Percentiles rank a stretch among this genome's conserved stretches.
Conservation (phyloP, 2,329 filamentous ascomycete species). For the Lachnellula suecica region DNA sequence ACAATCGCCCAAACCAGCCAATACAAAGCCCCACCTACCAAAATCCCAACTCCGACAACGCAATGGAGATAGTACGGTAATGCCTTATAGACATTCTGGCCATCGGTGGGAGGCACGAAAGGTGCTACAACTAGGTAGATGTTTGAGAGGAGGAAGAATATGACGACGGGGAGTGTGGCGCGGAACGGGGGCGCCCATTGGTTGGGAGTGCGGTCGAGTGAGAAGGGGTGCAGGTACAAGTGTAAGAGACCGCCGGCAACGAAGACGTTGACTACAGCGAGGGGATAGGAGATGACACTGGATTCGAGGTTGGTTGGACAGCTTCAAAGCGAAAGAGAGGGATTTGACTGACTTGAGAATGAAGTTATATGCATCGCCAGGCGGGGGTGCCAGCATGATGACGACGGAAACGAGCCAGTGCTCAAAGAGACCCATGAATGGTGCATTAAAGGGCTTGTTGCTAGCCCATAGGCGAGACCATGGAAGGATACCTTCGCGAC, state of each 20-base stretch:
- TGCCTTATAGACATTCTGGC: slow-evolving; percentile 51
- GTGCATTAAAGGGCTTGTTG: slow-evolving; percentile 63
- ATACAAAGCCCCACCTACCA: slow-evolving; percentile 52
- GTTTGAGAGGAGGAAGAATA: slow-evolving; percentile 62
- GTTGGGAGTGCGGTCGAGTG: slow-evolving; percentile 48
- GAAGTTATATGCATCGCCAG: slow-evolving; percentile 67
- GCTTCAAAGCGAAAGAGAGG: background rate
- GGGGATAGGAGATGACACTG: slow-evolving; percentile 63
- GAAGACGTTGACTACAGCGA: slow-evolving; percentile 57
- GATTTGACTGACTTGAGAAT: slow-evolving; percentile 52
- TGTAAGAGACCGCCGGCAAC: slow-evolving; percentile 53
- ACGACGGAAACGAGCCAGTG: slow-evolving; percentile 65
- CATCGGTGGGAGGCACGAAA: slow-evolving; percentile 51
- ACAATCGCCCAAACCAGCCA: slow-evolving; percentile 56
- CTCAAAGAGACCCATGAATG: slow-evolving; percentile 59
- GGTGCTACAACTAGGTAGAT: slow-evolving; percentile 60
- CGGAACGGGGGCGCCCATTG: slow-evolving; percentile 54
- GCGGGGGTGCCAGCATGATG: slow-evolving; percentile 66
- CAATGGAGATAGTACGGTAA: slow-evolving; percentile 60
- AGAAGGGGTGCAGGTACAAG: slow-evolving; percentile 49
- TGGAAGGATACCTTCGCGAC: slow-evolving; percentile 64
- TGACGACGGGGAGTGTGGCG: slow-evolving; percentile 51
- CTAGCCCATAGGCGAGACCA: slow-evolving; percentile 62
- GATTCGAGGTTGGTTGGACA: slow-evolving; percentile 1
- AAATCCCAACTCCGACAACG: slow-evolving; percentile 54